Percentiles rank a stretch among this genome's conserved stretches.
These are phyloP conservation scores for Tolypocladium capitatum DNA, from an alignment of 2,329 filamentous ascomycete genomes.

Conservation along the genomic window DNA sequence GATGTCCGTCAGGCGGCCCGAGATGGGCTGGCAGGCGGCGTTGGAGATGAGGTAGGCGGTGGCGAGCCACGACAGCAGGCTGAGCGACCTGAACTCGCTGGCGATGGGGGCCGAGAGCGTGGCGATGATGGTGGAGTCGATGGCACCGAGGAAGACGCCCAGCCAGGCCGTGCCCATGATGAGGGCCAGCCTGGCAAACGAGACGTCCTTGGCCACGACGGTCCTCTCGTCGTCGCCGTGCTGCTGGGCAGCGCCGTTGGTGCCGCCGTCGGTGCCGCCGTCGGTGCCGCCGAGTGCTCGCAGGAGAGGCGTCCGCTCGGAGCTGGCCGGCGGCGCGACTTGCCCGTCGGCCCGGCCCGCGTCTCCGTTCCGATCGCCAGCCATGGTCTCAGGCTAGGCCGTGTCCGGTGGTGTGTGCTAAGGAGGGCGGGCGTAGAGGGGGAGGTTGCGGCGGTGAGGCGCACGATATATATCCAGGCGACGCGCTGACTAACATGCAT, in stretches of 20 bases:
- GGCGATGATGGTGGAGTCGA: constrained; percentile 73
- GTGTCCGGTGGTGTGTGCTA: not conserved
- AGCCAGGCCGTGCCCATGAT: constrained; percentile 44
- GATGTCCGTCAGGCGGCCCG: constrained; percentile 77
- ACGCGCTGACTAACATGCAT: no score
- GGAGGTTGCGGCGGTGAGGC: not conserved
- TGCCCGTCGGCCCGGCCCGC: not conserved
- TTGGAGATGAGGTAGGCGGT: constrained; percentile 82
- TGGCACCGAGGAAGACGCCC: constrained; percentile 49
- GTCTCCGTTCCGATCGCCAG: not conserved
- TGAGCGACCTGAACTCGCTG: constrained; percentile 68
- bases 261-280: no score
- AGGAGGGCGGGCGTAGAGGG: not conserved
- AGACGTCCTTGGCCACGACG: constrained; percentile 34
- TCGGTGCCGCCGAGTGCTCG: not conserved
- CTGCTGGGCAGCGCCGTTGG: no score
- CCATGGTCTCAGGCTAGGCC: not conserved
- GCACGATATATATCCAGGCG: no score
- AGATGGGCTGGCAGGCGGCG: constrained; percentile 73
- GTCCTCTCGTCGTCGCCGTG: constrained; percentile 28
- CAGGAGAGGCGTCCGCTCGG: not conserved
- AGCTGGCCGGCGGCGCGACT: no score
- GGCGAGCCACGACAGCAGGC: constrained; percentile 75
- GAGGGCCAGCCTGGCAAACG: constrained; percentile 33
- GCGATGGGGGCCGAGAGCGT: constrained; percentile 76